Evolutionary conservation across 371 early-diverging fungal genomes (phyloP).

Genomic region (Syncephalastrum contaminatum): DNA sequence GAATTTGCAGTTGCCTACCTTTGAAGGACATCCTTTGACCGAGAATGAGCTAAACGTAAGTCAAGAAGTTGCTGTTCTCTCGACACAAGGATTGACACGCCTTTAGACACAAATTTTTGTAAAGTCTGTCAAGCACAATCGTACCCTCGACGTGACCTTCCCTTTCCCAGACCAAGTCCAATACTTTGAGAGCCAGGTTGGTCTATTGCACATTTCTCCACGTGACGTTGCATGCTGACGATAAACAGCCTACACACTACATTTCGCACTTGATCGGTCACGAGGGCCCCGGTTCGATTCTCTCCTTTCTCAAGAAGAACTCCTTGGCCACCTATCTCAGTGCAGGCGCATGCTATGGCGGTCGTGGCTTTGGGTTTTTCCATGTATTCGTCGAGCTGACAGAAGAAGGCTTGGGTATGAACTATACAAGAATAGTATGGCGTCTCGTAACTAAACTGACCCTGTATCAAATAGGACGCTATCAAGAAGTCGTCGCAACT

Average conservation of each 20-base stretch:
- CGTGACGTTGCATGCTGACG: too few species aligned
- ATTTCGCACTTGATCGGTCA: conserved; percentile 78
- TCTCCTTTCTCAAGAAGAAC: conserved; percentile 79
- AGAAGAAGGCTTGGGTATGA: conserved; percentile 68
- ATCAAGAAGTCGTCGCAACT: conserved; percentile 75
- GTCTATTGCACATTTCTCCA: conserved; percentile 6
- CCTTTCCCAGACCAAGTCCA: conserved; percentile 79
- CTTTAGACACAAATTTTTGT: conserved; percentile 62
- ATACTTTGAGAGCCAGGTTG: conserved; percentile 53
- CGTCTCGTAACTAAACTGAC: not conserved
- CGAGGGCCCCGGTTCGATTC: conserved; percentile 81
- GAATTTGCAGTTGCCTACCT: conserved; percentile 61
- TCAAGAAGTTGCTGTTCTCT: not conserved
- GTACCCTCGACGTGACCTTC: conserved; percentile 75
- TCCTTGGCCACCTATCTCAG: conserved; percentile 83
- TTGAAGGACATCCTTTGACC: conserved; percentile 73
- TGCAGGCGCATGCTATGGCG: conserved; percentile 61
- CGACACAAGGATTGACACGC: too few species aligned
- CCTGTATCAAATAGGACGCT: conserved; percentile 46
- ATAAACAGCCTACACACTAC: conserved; percentile 62
- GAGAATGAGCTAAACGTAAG: conserved; percentile 60
- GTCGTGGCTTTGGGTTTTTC: conserved; percentile 77
- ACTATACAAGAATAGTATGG: not conserved
- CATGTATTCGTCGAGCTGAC: conserved; percentile 78
- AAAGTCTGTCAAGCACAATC: conserved; percentile 79